Evolutionary conservation across 2,329 filamentous ascomycete species (phyloP), one percentile per base, ranked within the genome.

Genomic region (Aspergillus puulaauensis): DNA sequence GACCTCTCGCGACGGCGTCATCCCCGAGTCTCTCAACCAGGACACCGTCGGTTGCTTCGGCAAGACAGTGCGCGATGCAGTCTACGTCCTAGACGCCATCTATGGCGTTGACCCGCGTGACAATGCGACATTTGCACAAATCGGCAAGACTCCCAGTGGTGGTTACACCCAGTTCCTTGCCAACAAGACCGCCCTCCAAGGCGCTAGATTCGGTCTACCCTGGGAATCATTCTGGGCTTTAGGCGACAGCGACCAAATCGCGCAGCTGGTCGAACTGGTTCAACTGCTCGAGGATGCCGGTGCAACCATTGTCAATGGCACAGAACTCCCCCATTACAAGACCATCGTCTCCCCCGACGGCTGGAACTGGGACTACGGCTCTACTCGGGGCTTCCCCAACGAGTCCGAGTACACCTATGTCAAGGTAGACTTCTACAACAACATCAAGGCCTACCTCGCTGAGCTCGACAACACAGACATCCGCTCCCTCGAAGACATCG

Each of bases 341-440:
- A 31, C 27, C 27, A 31, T 31, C 9, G 27, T 31, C 9, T 31
- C 27, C 9, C 27, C 27, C 8, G 66, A 82, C 49, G 86, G 87
- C n/a, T 92, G 88, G 88, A 79, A 91, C 71, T 92, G 89, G 82
- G 87, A 89, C 65, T 88, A 85, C 61, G 87, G 88, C 14, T 79
- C 75, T 6, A 80, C 77, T 1, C 82, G 86, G 4, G 86, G 86
- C 2, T 85, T 77, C 65, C 75, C 85, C n/a, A 90, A 91, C 59
- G 84, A 90, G 72, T 90, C 86, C 14, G 88, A 91, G 70, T 91
- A 87, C 73, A 89, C 86, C 0, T 84, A 88, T 49, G 80, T 91
- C 62, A 90, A 90, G 70, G 84, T 87, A 0, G 74, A 79, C n/a
- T 78, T 81, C 43, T 80, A 83, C 65, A 83, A 87, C 72, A 83